Conservation (phyloP, 1,284 basidiomycete species). For the Ganoderma multipileum region DNA sequence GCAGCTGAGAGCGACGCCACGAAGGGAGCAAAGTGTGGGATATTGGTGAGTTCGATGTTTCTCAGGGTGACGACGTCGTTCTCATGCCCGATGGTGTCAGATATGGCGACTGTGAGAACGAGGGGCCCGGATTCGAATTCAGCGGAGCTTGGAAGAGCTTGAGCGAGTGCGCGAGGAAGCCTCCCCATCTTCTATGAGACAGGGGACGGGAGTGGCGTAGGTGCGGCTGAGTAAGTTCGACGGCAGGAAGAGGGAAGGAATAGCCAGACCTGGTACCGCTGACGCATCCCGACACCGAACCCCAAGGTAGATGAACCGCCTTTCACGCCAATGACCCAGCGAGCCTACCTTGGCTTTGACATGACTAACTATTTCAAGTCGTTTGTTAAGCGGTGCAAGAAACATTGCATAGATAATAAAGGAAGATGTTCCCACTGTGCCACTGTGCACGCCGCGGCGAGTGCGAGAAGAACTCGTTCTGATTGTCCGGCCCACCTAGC, state of each 20-base stretch:
- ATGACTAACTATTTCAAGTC: neutral
- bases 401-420: neutral
- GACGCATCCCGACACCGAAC: neutral
- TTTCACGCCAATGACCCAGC: neutral
- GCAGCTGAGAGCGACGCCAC: slow-evolving; percentile 9
- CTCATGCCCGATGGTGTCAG: neutral
- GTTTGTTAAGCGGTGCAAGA: neutral
- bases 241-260: neutral
- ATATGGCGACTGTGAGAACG: slow-evolving; percentile 17
- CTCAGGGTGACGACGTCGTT: slow-evolving; percentile 15
- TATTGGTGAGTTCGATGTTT: slow-evolving; percentile 8
- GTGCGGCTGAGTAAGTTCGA: slow-evolving; percentile 6
- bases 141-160: neutral
- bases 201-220: neutral
- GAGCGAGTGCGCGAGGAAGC: slow-evolving; percentile 1
- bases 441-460: neutral
- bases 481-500: no score
- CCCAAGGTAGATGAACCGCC: neutral
- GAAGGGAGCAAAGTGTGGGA: slow-evolving; percentile 20
- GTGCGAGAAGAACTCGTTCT: neutral
- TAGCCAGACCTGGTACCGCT: neutral
- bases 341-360: neutral
- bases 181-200: neutral
- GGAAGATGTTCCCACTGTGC: neutral
- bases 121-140: neutral